Evolutionary conservation across 805 yeast species (phyloP).

Genomic region (Jamesozyma spencerorum): DNA sequence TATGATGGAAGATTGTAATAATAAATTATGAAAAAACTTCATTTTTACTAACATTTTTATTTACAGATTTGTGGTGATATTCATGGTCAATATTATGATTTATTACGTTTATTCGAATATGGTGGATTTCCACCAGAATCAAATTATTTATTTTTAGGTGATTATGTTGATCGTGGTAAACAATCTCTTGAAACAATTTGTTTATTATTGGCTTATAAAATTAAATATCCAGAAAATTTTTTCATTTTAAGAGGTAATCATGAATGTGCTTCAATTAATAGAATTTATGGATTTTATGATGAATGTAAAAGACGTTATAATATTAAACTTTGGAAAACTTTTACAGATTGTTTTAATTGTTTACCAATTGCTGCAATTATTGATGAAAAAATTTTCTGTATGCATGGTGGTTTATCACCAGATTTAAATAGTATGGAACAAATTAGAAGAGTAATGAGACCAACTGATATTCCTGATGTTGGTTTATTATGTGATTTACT

Average conservation of each 20-base stretch:
- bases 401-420: slow-evolving; percentile 98
- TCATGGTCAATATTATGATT: slow-evolving; percentile 96
- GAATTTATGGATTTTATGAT: slow-evolving; percentile 96
- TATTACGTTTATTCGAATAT: slow-evolving; percentile 88
- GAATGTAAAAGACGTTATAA: slow-evolving; percentile 98
- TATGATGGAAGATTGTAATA: not conserved
- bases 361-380: slow-evolving; percentile 97
- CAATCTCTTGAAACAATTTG: slow-evolving; percentile 96
- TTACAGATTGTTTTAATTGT: slow-evolving; percentile 97
- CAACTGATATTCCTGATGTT: slow-evolving; percentile 97
- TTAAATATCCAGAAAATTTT: slow-evolving; percentile 96
- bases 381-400: slow-evolving; percentile 94
- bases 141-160: slow-evolving; percentile 89
- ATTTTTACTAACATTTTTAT: slow-evolving; percentile 9
- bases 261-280: slow-evolving; percentile 95
- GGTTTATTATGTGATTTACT: slow-evolving; percentile 91
- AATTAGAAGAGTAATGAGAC: slow-evolving; percentile 97
- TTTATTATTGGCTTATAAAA: slow-evolving; percentile 86
- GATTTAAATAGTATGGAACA: slow-evolving; percentile 97
- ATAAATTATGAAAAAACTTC: not conserved
- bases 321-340: slow-evolving; percentile 97
- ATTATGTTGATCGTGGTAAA: slow-evolving; percentile 97
- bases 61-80: slow-evolving; percentile 84
- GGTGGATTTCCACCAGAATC: slow-evolving; percentile 99
- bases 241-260: slow-evolving; percentile 96